Evolutionary conservation across 108 stramenopile genomes (phyloP), one percentile per base, ranked within the genome.

Genomic region (Nitzschia sp.): DNA sequence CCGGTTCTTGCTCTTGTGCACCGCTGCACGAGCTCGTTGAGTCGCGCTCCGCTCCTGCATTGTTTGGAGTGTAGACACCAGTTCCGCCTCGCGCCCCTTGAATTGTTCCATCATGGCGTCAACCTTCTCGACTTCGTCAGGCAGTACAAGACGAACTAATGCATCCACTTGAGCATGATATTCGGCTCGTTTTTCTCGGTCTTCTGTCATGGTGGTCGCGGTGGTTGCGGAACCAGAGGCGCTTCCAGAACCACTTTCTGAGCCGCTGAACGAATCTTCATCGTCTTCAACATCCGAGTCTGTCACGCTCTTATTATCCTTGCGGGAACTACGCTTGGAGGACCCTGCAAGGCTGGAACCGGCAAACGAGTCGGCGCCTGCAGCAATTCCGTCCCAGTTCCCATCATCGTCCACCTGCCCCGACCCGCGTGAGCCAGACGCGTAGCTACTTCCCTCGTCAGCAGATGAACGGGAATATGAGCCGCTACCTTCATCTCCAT

Each of bases 51-150:
- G 80, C 68, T 90, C 89, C 58, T 86, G 73, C 91, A 93, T 93
- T 33, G 85, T 86, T 54, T 89, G 86, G 13, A 93, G 62, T 2
- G 88, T 90, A 33, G 85, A 80, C 4, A 93, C 76, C 28, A 93
- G 71, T 56, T 93, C 91, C 50, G 85, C 85, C 55, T 93, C 91
- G 6, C 91, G 68, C 27, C 91, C 91, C 31, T 79, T 69, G 68
- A 93, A 93, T 61, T 93, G 85, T 22, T 79, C 85, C 67, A 93
- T 72, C 91, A 93, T 93, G 22, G 81, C 85, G 52, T 88, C 84
- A 11, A 93, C 73, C 66, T 93, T 90, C 31, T 90, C 88, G 8
- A 80, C 67, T 68, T 93, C 88, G 45, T 93, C 88, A 0, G 91
- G 91, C 26, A 89, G 84, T 36, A 88, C 84, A 5, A 79, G 62